Conservation (phyloP, 345 rosid genomes). For the Melaleuca quinquenervia region DNA sequence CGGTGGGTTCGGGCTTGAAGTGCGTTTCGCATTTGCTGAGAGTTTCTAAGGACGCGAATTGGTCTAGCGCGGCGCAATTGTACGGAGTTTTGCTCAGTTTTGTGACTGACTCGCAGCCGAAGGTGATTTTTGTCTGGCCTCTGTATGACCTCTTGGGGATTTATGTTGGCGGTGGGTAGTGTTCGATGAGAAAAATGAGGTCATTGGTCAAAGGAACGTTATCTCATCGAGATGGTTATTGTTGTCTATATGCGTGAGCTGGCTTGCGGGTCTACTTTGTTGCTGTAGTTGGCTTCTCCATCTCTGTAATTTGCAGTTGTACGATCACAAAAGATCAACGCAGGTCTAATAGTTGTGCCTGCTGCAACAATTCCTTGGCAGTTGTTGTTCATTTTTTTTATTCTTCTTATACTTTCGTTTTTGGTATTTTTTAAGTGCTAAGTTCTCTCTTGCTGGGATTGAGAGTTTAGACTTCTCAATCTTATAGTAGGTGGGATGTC, state of each 20-base stretch:
- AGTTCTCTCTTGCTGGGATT: not conserved
- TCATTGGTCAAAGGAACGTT: too few relatives aligned
- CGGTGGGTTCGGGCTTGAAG: constrained; percentile 46
- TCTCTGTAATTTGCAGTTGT: not conserved
- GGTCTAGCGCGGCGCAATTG: constrained; percentile 36
- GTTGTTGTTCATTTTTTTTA: not conserved
- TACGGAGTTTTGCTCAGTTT: constrained; percentile 31
- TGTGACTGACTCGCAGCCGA: constrained; percentile 41
- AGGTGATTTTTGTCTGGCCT: constrained; percentile 25
- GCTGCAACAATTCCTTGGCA: not conserved
- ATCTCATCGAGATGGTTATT: too few relatives aligned
- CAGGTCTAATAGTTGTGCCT: not conserved
- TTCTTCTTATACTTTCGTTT: not conserved
- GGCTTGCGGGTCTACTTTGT: not conserved
- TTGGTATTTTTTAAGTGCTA: not conserved
- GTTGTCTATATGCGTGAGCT: too few relatives aligned
- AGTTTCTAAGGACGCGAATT: constrained; percentile 28
- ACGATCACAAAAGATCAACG: not conserved
- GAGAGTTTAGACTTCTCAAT: not conserved
- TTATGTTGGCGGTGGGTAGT: not conserved
- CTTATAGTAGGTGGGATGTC: not conserved
- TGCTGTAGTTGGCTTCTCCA: not conserved
- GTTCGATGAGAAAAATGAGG: not conserved
- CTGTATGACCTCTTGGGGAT: not conserved
- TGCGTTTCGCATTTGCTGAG: constrained; percentile 45